Percentiles rank a stretch among this genome's conserved stretches.
phyloP scores from a whole-genome alignment of 2,329 filamentous ascomycete genomes.

The Fusarium denticulatum region DNA sequence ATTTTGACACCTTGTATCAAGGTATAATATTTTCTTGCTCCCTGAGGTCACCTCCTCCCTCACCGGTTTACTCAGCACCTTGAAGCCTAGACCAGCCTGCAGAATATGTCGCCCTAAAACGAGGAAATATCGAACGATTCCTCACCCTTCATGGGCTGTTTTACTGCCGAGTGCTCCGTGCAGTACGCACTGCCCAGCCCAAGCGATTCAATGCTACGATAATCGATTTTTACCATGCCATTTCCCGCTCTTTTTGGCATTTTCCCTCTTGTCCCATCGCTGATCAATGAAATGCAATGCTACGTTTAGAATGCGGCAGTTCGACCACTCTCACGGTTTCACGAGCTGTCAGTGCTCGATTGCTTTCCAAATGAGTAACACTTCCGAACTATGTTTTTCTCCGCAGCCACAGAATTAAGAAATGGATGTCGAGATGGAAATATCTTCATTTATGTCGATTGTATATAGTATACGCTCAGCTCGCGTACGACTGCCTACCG shows the following conservation, averaged over 20 bases:
- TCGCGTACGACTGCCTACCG: neutral
- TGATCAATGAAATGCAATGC: slow-evolving; percentile 1
- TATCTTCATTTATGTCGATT: slow-evolving; percentile 22
- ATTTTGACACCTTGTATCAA: no score
- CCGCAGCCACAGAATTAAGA: neutral
- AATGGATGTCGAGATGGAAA: neutral
- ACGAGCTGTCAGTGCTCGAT: neutral
- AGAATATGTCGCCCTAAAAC: slow-evolving; percentile 12
- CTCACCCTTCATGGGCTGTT: slow-evolving; percentile 31
- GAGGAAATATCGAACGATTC: slow-evolving; percentile 32
- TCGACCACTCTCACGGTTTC: neutral
- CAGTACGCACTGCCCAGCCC: slow-evolving; percentile 20
- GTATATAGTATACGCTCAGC: slow-evolving; percentile 16
- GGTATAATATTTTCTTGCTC: no score
- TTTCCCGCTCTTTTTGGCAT: slow-evolving; percentile 3
- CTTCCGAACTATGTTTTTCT: neutral
- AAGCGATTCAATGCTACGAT: slow-evolving; percentile 22
- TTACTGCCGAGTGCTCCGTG: slow-evolving; percentile 25
- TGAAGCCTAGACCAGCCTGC: slow-evolving; percentile 1
- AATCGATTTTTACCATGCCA: slow-evolving; percentile 15
- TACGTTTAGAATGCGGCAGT: neutral
- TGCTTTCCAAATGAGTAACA: neutral
- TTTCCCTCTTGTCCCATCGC: neutral
- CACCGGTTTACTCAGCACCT: slow-evolving; percentile 6
- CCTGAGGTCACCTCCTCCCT: neutral